Percentiles rank a stretch among this genome's conserved stretches.
Evolutionary conservation across 495 filamentous ascomycete species (phyloP).

Genomic region (Haplographium delicatum): DNA sequence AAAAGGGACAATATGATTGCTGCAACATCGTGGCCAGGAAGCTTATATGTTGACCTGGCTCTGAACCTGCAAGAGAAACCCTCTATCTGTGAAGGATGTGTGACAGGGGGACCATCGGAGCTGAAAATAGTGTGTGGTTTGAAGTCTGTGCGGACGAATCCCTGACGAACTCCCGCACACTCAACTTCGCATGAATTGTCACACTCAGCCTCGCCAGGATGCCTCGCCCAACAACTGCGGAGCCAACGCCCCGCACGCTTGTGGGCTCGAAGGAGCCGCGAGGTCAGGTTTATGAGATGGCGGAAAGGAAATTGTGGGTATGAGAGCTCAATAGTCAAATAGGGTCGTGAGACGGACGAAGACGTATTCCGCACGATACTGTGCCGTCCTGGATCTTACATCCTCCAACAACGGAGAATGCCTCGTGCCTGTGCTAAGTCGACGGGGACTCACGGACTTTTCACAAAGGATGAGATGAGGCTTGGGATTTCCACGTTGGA

Average conservation of each 20-base stretch:
- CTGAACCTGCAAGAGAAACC: not conserved
- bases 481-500: too few species aligned
- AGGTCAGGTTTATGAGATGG: too few species aligned
- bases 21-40: not conserved
- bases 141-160: slow-evolving; percentile 9
- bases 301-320: too few species aligned
- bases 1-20: not conserved
- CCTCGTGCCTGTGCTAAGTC: too few species aligned
- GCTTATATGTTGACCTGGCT: not conserved
- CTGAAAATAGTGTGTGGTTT: slow-evolving; percentile 10
- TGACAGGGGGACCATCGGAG: not conserved
- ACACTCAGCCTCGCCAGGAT: slow-evolving; percentile 3
- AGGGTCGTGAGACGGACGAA: too few species aligned
- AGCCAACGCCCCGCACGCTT: not conserved
- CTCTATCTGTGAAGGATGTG: not conserved
- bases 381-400: too few species aligned
- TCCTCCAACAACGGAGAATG: too few species aligned
- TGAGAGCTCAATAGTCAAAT: too few species aligned
- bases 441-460: too few species aligned
- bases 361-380: too few species aligned
- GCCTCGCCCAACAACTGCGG: not conserved
- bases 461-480: too few species aligned
- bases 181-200: not conserved
- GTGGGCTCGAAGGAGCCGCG: not conserved
- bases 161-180: not conserved